phyloP scores from a whole-genome alignment of 768 basidiomycete species.

The Stropharia rugosoannulata region DNA sequence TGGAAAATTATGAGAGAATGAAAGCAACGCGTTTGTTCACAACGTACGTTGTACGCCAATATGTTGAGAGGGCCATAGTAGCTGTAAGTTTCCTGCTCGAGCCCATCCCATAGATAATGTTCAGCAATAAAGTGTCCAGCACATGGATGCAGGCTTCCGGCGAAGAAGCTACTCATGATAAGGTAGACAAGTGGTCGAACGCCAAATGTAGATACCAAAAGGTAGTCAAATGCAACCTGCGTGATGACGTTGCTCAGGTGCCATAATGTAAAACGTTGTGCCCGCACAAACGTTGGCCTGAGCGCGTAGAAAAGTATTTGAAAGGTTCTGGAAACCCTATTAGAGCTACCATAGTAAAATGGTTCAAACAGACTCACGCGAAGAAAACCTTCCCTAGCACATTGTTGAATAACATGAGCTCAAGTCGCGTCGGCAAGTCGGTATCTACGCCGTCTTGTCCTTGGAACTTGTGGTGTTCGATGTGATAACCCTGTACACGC shows the following conservation, averaged over 20 bases:
- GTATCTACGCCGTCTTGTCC: slow-evolving; percentile 97
- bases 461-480: slow-evolving; percentile 94
- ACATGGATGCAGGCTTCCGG: slow-evolving; percentile 92
- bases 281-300: slow-evolving; percentile 88
- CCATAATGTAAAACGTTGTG: slow-evolving; percentile 80
- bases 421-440: slow-evolving; percentile 86
- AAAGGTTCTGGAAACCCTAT: slow-evolving; percentile 67
- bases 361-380: slow-evolving; percentile 58
- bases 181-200: slow-evolving; percentile 70
- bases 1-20: slow-evolving; percentile 24
- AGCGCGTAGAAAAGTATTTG: slow-evolving; percentile 98
- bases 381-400: slow-evolving; percentile 99
- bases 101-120: slow-evolving; percentile 92
- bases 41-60: slow-evolving; percentile 87
- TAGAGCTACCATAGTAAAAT: slow-evolving; percentile 7
- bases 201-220: slow-evolving; percentile 51
- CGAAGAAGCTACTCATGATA: slow-evolving; percentile 90
- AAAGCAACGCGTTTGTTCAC: neutral
- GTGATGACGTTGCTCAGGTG: slow-evolving; percentile 74
- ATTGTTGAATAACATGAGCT: slow-evolving; percentile 86
- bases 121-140: slow-evolving; percentile 98
- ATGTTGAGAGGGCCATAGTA: slow-evolving; percentile 93
- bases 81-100: slow-evolving; percentile 93
- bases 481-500: slow-evolving; percentile 71
- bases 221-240: slow-evolving; percentile 72